Base-by-base conservation (phyloP, 108 stramenopile species). In the Fragilariopsis cylindrus region DNA sequence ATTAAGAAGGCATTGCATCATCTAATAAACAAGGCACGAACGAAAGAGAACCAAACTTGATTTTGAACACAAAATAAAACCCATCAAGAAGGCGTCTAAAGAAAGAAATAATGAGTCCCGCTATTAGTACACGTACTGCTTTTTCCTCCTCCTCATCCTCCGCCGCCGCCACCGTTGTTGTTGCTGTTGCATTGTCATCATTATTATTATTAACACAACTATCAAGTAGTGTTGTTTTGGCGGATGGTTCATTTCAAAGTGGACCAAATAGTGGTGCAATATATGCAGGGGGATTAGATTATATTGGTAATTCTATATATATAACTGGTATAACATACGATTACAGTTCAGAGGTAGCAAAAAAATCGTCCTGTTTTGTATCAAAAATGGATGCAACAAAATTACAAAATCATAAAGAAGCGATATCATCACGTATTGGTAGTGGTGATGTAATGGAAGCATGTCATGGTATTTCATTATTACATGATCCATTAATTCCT, bases 261-360 rank as follows among this genome's bases (percentile, higher is more conserved):
- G 60, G 62, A 3, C 60, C 69, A 48, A 49, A 40, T 18, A 55
- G 7, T n/a, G 76, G 76, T 2, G 47, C 69, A 16, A 7, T 70
- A 1, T 76, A 76, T 43, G 69, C 76, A 4, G 76, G 58, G 0
- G 76, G 69, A 13, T 19, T 76, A 5, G 62, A 52, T 48, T 62
- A 21, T 18, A 64, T 53, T 46, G 55, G 8, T 1, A 43, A 70
- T 44, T 44, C 7, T n/a, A 6, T 76, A 15, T 65, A 53, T 62
- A 43, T 70, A 19, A 76, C 76, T 18, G 76, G 76, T 4, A 70
- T 70, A 16, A 64, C 69, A 41, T 76, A 76, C 47, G 76, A 64
- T 45, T 4, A 4, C 18, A 46, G 50, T 48, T 56, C 53, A 16
- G n/a, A 41, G 16, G 12, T 13, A 21, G 19, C 67, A 7, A 54